These are phyloP conservation scores for Drechslerella coelobrocha DNA, from an alignment of 2,329 filamentous ascomycete genomes.

Conservation along the genomic window DNA sequence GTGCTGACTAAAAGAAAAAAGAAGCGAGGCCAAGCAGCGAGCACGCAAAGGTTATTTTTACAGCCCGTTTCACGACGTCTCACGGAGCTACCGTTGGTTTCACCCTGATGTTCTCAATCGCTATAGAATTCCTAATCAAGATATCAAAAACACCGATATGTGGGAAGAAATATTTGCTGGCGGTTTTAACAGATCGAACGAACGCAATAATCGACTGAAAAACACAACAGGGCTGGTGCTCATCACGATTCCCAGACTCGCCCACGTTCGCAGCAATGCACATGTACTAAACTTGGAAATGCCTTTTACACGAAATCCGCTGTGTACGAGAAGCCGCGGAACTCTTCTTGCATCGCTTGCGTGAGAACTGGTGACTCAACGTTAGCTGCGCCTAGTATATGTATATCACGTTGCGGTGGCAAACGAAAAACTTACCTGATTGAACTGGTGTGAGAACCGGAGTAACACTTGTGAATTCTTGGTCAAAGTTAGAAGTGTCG, in stretches of 20 bases:
- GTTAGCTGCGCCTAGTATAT: slow-evolving; percentile 46
- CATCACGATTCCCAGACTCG: slow-evolving; percentile 34
- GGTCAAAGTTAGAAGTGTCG: slow-evolving; percentile 99
- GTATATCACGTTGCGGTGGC: slow-evolving; percentile 2
- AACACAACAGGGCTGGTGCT: not conserved
- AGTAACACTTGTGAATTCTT: slow-evolving; percentile 97
- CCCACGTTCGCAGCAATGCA: slow-evolving; percentile 38
- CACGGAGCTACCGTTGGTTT: no score
- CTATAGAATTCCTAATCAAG: not conserved
- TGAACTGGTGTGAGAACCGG: slow-evolving; percentile 96
- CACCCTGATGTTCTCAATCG: no score
- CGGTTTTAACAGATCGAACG: not conserved
- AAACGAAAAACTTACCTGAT: slow-evolving; percentile 76
- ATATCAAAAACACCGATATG: not conserved
- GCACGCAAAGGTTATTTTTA: no score
- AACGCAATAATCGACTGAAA: not conserved
- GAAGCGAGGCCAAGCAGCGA: no score
- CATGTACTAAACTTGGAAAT: slow-evolving; percentile 22
- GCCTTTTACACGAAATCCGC: slow-evolving; percentile 79
- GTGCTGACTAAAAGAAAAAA: slow-evolving; percentile 3
- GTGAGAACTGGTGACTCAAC: slow-evolving; percentile 73
- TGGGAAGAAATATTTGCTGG: not conserved
- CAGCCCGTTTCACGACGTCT: no score
- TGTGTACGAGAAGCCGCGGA: slow-evolving; percentile 97
- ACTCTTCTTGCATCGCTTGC: slow-evolving; percentile 99